A percentile compares a stretch with the other conserved stretches of the same genome.
These are phyloP conservation scores for Fusarium beomiforme DNA, from an alignment of 2,329 filamentous ascomycete genomes.

Conservation along the genomic window DNA sequence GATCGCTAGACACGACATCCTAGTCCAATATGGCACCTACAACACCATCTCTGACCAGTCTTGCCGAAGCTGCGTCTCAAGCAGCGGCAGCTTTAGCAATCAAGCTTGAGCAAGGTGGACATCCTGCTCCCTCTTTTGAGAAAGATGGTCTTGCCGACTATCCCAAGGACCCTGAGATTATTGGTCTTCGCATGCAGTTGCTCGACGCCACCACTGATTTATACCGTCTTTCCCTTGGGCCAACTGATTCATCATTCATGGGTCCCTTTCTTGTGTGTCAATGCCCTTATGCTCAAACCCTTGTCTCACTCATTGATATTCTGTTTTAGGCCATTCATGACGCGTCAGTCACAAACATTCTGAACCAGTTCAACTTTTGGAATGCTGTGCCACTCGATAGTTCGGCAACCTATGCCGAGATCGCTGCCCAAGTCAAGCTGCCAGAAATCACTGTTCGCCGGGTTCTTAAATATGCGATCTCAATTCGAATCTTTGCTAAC, in stretches of 20 bases:
- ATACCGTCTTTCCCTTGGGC: constrained; percentile 18
- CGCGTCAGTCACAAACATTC: constrained; percentile 14
- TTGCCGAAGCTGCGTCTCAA: not conserved
- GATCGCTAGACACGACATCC: not conserved
- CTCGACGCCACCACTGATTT: constrained; percentile 18
- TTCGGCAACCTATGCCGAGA: constrained; percentile 26
- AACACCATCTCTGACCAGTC: not conserved
- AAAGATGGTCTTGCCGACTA: constrained; percentile 12
- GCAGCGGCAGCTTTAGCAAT: not conserved
- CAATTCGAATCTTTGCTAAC: constrained; percentile 49
- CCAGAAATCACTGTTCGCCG: constrained; percentile 51
- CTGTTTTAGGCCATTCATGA: constrained; percentile 7
- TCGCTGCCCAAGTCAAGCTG: constrained; percentile 48
- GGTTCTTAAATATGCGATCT: constrained; percentile 50
- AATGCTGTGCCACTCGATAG: constrained; percentile 37
- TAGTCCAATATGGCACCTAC: not conserved
- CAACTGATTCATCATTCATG: constrained; percentile 13
- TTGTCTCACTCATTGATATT: not conserved
- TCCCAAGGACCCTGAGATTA: constrained; percentile 18
- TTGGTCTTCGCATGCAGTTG: constrained; percentile 18
- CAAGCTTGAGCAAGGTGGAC: constrained; percentile 9
- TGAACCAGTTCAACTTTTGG: constrained; percentile 40
- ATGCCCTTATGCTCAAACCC: not conserved
- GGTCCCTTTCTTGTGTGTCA: constrained; percentile 2
- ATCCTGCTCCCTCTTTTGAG: constrained; percentile 3